Evolutionary conservation across 495 filamentous ascomycete species (phyloP), one percentile per base, ranked within the genome.

Genomic region (Filosporella fistucella): DNA sequence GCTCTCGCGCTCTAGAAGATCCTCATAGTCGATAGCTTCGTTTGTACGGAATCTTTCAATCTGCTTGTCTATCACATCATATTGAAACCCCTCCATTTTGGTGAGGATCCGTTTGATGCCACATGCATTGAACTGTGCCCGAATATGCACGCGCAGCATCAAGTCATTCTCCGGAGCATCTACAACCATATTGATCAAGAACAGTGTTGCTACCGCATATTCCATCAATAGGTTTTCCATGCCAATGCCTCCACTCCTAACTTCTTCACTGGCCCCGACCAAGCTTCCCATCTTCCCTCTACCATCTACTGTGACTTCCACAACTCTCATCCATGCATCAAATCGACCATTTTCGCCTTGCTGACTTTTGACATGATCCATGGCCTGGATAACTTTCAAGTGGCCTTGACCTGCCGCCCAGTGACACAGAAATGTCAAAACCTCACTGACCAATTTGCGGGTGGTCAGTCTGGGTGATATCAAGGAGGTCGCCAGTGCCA

Each of bases 211-310:
- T 39, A 97, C 89, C 10, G 90, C 94, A 59, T 98, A 98, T 75
- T 98, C 93, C 93, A 98, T 98, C 12, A 98, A 77, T 39, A 95
- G 77, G 60, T 96, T 97, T 75, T 98, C 93, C 88, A 97, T 94
- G 64, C 94, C 93, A 63, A 96, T 95, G 43, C 93, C 93, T 44
- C 94, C 93, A 65, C 87, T 95, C 60, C 93, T 87, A 51, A 96
- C 86, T 68, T 98, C 93, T 60, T 98, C 94, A 56, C 89, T 95
- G 6, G 93, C 93, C 39, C 93, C 93, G 21, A 98, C 93, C 51
- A 97, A 76, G 68, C 88, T 95, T 46, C 93, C 93, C 87, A 98
- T 95, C 76, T 98, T 98, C 32, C 93, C 93, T 49, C 93, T 82
- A 23, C 93, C 93, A 67, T 98, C 93, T 41, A 96, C 82, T 9